Percentiles rank a stretch among this genome's conserved stretches.
Evolutionary conservation across 2,329 filamentous ascomycete species (phyloP).

Genomic region (Neofusicoccum sp.): DNA sequence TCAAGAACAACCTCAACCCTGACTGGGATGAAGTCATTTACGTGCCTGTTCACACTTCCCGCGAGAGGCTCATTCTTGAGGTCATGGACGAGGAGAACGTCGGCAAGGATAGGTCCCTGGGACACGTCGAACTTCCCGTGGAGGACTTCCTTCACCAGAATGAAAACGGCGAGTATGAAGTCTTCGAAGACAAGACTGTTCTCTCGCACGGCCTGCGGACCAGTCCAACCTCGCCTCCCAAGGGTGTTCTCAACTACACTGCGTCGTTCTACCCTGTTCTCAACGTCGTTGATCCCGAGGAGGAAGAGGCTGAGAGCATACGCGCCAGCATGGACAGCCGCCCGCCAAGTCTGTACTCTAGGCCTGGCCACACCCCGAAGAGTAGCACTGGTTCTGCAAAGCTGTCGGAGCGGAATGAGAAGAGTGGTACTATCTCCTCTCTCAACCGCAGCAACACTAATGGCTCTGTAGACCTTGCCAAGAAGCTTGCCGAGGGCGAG

Average conservation of each 20-base stretch:
- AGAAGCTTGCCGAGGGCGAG: slow-evolving; percentile 51
- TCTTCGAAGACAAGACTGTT: slow-evolving; percentile 73
- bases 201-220: slow-evolving; percentile 71
- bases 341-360: slow-evolving; percentile 17
- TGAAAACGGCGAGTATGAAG: slow-evolving; percentile 77
- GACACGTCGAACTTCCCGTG: slow-evolving; percentile 74
- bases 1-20: slow-evolving; percentile 92
- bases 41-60: slow-evolving; percentile 80
- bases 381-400: slow-evolving; percentile 12
- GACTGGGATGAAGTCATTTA: slow-evolving; percentile 97
- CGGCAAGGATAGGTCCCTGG: slow-evolving; percentile 86
- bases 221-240: slow-evolving; percentile 71
- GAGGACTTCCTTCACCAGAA: slow-evolving; percentile 78
- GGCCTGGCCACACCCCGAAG: slow-evolving; percentile 21
- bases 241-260: slow-evolving; percentile 81
- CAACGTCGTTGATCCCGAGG: slow-evolving; percentile 85
- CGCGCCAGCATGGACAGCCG: slow-evolving; percentile 25
- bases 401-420: slow-evolving; percentile 28
- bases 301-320: slow-evolving; percentile 57
- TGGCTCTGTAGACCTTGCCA: slow-evolving; percentile 44
- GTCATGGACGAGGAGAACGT: slow-evolving; percentile 97
- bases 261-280: slow-evolving; percentile 88
- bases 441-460: slow-evolving; percentile 37
- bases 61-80: slow-evolving; percentile 84
- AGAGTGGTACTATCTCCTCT: slow-evolving; percentile 46